Percentiles rank a stretch among this genome's conserved stretches.
phyloP scores from a whole-genome alignment of 306 rosid species.

The Dryas octopetala region DNA sequence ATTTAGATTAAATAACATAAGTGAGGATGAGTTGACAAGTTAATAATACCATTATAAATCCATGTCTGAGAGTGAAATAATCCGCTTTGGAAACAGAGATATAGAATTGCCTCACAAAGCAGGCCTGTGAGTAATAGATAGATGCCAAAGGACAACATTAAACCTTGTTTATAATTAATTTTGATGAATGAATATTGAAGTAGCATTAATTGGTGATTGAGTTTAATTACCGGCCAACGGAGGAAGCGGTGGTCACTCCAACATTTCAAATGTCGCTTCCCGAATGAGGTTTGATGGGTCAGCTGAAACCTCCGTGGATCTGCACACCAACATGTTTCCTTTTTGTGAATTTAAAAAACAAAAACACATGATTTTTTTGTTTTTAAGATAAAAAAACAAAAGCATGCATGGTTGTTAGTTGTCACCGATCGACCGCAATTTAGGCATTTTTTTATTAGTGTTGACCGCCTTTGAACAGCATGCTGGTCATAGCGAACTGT shows the following conservation, averaged over 20 bases:
- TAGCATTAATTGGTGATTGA: not conserved
- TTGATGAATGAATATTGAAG: no score
- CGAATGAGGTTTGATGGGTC: slow-evolving; percentile 59
- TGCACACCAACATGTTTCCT: not conserved
- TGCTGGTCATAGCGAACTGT: no score
- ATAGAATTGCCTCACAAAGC: slow-evolving; percentile 46
- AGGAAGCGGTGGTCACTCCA: slow-evolving; percentile 48
- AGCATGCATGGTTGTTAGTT: no score
- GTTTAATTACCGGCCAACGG: slow-evolving; percentile 42
- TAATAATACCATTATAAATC: slow-evolving; percentile 52
- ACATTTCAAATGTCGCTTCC: slow-evolving; percentile 51
- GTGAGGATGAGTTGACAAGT: not conserved
- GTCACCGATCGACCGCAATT: no score
- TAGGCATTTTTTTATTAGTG: no score
- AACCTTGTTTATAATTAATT: not conserved
- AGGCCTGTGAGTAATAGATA: slow-evolving; percentile 33
- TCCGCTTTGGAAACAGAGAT: slow-evolving; percentile 53
- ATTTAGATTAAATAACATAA: not conserved
- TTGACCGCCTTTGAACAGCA: no score
- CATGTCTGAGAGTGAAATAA: slow-evolving; percentile 60
- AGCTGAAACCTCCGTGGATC: slow-evolving; percentile 63
- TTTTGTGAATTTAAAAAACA: no score
- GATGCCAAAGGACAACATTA: not conserved
- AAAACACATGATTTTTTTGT: no score
- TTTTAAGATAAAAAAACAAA: no score